A percentile compares a stretch with the other conserved stretches of the same genome.
Evolutionary conservation across 805 yeast genomes (phyloP).

Genomic region (Vanderwaltozyma polyspora): DNA sequence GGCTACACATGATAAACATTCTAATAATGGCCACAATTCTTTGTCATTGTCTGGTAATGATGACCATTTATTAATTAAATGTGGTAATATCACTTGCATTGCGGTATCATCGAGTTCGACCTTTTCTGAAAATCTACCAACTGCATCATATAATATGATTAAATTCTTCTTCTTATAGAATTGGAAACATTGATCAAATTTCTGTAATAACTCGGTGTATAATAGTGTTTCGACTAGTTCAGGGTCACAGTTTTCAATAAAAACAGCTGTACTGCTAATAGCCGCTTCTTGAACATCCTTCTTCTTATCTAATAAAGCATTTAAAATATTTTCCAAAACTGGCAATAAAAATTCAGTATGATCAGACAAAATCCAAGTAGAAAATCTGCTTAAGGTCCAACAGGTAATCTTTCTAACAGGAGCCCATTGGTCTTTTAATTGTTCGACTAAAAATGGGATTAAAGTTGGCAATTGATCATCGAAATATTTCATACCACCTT

Average conservation of each 20-base stretch:
- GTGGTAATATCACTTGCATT: slow-evolving; percentile 60
- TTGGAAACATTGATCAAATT: slow-evolving; percentile 62
- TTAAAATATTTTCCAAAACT: slow-evolving; percentile 64
- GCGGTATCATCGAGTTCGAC: slow-evolving; percentile 46
- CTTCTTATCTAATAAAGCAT: slow-evolving; percentile 67
- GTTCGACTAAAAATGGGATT: slow-evolving; percentile 74
- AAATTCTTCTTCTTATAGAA: slow-evolving; percentile 75
- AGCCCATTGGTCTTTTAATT: slow-evolving; percentile 64
- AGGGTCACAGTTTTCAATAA: slow-evolving; percentile 66
- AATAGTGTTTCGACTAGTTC: slow-evolving; percentile 47
- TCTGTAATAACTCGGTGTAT: slow-evolving; percentile 54
- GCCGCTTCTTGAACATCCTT: slow-evolving; percentile 95
- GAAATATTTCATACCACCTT: slow-evolving; percentile 68
- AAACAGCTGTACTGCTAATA: slow-evolving; percentile 73
- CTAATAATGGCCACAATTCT: slow-evolving; percentile 84
- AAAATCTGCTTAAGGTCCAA: slow-evolving; percentile 87
- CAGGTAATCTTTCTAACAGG: slow-evolving; percentile 88
- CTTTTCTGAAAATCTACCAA: slow-evolving; percentile 79
- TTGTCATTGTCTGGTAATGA: slow-evolving; percentile 61
- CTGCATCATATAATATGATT: slow-evolving; percentile 76
- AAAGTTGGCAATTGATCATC: slow-evolving; percentile 64
- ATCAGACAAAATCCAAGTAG: slow-evolving; percentile 69
- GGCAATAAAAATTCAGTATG: slow-evolving; percentile 63
- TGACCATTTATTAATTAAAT: slow-evolving; percentile 76
- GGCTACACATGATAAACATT: slow-evolving; percentile 86